Conservation (phyloP, 345 rosid genomes). For the Lumnitzera racemosa region DNA sequence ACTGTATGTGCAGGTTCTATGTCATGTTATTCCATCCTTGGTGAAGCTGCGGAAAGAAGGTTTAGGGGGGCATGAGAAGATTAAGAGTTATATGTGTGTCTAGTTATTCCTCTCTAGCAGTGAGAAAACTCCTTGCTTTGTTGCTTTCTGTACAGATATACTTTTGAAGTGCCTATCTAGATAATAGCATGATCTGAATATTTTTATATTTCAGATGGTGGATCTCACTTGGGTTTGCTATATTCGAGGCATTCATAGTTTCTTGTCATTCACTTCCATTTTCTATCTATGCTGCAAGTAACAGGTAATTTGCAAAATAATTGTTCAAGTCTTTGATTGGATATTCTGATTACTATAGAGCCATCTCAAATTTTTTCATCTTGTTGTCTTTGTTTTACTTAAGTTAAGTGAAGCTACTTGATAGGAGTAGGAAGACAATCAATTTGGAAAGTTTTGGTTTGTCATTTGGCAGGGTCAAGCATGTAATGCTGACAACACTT, state of each 20-base stretch:
- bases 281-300: constrained; percentile 75
- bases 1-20: constrained; percentile 53
- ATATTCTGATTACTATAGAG: background rate
- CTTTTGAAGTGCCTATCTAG: background rate
- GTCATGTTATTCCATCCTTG: constrained; percentile 83
- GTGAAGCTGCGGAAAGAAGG: constrained; percentile 96
- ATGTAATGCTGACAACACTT: constrained; percentile 65
- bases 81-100: constrained; percentile 99
- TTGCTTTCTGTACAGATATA: background rate
- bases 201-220: constrained; percentile 72
- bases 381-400: too few relatives aligned
- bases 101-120: constrained; percentile 63
- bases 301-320: constrained; percentile 34
- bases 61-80: constrained; percentile 92
- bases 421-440: background rate
- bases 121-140: constrained; percentile 45
- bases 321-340: constrained; percentile 2
- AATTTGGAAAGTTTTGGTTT: background rate
- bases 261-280: constrained; percentile 76
- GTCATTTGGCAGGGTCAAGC: constrained; percentile 53
- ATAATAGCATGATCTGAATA: background rate
- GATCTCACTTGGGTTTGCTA: constrained; percentile 84
- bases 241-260: constrained; percentile 69
- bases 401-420: background rate
- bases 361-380: background rate